These are phyloP conservation scores for Obba rivulosa DNA, from an alignment of 768 basidiomycete genomes.

Conservation along the genomic window DNA sequence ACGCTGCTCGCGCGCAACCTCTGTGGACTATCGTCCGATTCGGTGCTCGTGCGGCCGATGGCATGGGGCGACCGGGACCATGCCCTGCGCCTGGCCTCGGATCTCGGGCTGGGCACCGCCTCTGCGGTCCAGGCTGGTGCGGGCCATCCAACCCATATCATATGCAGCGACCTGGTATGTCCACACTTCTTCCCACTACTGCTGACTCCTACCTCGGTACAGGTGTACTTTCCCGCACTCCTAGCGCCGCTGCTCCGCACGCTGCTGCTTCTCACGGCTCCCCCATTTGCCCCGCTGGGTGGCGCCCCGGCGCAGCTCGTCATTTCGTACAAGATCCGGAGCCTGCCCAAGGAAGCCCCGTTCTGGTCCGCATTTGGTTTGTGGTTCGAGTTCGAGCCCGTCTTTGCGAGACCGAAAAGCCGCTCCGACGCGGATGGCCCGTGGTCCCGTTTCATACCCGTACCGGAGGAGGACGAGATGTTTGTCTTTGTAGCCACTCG, in stretches of 20 bases:
- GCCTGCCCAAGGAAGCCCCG: slow-evolving; percentile 60
- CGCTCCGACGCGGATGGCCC: slow-evolving; percentile 1
- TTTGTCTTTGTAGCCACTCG: slow-evolving; percentile 64
- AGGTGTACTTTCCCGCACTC: slow-evolving; percentile 87
- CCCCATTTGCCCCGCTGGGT: slow-evolving; percentile 29
- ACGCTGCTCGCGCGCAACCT: slow-evolving; percentile 42
- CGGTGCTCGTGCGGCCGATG: slow-evolving; percentile 49
- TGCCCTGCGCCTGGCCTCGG: slow-evolving; percentile 15
- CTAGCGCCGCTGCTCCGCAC: slow-evolving; percentile 72
- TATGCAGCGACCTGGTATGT: slow-evolving; percentile 83
- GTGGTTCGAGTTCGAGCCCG: slow-evolving; percentile 65
- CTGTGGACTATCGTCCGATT: slow-evolving; percentile 1
- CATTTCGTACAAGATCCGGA: slow-evolving; percentile 73
- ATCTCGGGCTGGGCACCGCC: background rate
- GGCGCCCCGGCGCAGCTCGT: slow-evolving; percentile 29
- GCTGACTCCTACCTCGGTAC: background rate
- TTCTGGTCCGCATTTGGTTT: slow-evolving; percentile 82
- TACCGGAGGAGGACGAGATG: slow-evolving; percentile 24
- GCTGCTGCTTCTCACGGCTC: slow-evolving; percentile 65
- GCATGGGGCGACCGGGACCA: slow-evolving; percentile 62
- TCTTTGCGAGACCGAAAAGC: slow-evolving; percentile 22
- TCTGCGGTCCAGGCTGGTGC: background rate
- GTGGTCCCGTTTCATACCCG: slow-evolving; percentile 20
- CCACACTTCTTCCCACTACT: background rate
- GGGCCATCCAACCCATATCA: slow-evolving; percentile 50